phyloP scores from a whole-genome alignment of 805 yeast species.

The Metschnikowia lachancei region DNA sequence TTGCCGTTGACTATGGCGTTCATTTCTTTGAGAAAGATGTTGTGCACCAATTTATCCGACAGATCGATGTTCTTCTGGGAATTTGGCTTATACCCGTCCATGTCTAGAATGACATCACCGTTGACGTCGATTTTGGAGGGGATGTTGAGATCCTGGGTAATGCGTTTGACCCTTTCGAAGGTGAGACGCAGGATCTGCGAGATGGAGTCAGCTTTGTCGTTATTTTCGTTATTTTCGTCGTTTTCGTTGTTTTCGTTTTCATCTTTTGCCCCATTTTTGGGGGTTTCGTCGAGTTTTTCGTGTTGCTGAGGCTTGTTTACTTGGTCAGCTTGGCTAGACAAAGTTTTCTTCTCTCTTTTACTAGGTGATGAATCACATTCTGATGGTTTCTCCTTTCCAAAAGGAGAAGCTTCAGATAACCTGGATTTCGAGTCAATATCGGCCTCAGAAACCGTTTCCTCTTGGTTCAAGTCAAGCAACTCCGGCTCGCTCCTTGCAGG shows the following conservation, averaged over 20 bases:
- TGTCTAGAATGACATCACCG: slow-evolving; percentile 87
- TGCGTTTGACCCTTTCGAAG: slow-evolving; percentile 56
- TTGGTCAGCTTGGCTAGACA: not conserved
- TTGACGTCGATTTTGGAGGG: slow-evolving; percentile 85
- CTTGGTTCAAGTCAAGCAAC: slow-evolving; percentile 33
- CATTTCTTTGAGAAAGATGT: slow-evolving; percentile 73
- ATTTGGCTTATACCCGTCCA: slow-evolving; percentile 93
- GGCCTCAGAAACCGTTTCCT: slow-evolving; percentile 1
- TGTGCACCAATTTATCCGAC: slow-evolving; percentile 72
- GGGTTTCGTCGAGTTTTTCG: slow-evolving; percentile 1
- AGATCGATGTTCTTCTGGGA: slow-evolving; percentile 66
- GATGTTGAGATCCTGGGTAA: slow-evolving; percentile 72
- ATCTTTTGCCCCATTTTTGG: too few species aligned
- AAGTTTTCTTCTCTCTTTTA: too few species aligned
- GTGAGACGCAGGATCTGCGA: slow-evolving; percentile 28
- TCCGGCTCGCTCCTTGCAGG: slow-evolving; percentile 27
- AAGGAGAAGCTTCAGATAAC: slow-evolving; percentile 11
- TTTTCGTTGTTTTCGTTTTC: not conserved
- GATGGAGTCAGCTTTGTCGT: too few species aligned
- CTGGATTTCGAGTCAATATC: slow-evolving; percentile 33
- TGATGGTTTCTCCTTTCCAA: slow-evolving; percentile 9
- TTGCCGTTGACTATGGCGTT: slow-evolving; percentile 22
- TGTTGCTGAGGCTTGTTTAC: not conserved
- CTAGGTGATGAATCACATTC: too few species aligned
- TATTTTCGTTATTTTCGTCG: too few species aligned